Base-by-base conservation (phyloP, 1,284 basidiomycete species). In the Leccinum griseonigrum region DNA sequence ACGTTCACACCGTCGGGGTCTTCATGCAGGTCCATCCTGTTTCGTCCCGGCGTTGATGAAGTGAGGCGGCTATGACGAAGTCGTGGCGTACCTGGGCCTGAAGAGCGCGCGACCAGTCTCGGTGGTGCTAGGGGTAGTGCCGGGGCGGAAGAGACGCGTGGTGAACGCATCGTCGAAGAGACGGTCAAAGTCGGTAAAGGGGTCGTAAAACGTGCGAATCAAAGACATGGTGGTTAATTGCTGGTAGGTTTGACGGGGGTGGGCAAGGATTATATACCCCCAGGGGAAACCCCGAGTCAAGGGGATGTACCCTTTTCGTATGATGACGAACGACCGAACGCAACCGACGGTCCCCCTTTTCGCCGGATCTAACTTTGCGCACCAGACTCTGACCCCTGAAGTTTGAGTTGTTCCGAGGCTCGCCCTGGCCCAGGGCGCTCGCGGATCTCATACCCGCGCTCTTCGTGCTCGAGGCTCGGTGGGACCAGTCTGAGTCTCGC, bases 111-210 rank as follows among this genome's bases (percentile, higher is more conserved):
- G 66, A 2, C 51, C 38, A 2, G 26, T 31, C 8, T 73, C 66
- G 4, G 64, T 46, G 50, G 57, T 14, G 34, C 54, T 46, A 16
- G 56, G 28, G 4, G 18, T 13, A 11, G 29, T 14, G 54, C 18
- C 26, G 26, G 68, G 62, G 43, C 66, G 72, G 65, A 66, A 34
- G 64, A 70, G 62, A 64, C 69, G 72, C 57, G 77, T 63, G 22
- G 66, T 71, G 62, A 82, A 74, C 3, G 78, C 75, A 38, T 83
- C 78, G 64, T 84, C 81, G 57, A 85, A 76, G 68, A 84, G 73
- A 34, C 79, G 79, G 43, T 83, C 81, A 54, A 83, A 78, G 64
- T 82, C 79, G 67, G 78, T 79, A 75, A 81, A 78, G 28, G 83
- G 81, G 57, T 84, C 80, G 72, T 81, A 81, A 69, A 76, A 74